phyloP scores from a whole-genome alignment of 2,329 filamentous ascomycete species.

The Hypoxylon sp. region DNA sequence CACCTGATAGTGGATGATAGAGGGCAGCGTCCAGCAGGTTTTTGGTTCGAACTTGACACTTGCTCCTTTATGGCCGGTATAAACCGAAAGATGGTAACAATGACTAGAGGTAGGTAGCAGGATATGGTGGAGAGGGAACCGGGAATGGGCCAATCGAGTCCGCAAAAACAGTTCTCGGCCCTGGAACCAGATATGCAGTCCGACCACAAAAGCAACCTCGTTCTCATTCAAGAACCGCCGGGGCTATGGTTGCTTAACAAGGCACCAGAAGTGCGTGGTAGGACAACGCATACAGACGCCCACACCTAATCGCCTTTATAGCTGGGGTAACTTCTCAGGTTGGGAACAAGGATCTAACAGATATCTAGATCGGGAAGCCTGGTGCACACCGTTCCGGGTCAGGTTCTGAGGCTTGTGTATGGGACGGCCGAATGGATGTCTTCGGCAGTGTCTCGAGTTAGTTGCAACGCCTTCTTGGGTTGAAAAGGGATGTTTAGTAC shows the following conservation, averaged over 20 bases:
- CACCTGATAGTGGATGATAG: constrained; percentile 30
- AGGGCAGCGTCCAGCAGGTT: constrained; percentile 22
- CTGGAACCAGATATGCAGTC: constrained; percentile 49
- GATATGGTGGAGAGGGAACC: constrained; percentile 49
- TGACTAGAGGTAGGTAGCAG: constrained; percentile 43
- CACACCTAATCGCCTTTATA: constrained; percentile 46
- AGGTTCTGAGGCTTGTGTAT: constrained; percentile 30
- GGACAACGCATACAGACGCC: constrained; percentile 46
- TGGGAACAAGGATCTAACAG: constrained; percentile 42
- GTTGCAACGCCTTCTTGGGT: constrained; percentile 30
- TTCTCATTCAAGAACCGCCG: constrained; percentile 48
- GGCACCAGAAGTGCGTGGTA: constrained; percentile 46
- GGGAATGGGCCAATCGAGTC: constrained; percentile 51
- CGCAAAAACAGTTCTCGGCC: constrained; percentile 42
- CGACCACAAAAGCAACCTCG: constrained; percentile 46
- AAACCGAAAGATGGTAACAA: constrained; percentile 47
- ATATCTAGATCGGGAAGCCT: constrained; percentile 46
- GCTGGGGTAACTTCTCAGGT: constrained; percentile 43
- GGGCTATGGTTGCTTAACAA: constrained; percentile 47
- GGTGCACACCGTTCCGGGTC: constrained; percentile 42
- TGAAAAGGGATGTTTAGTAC: constrained; percentile 22
- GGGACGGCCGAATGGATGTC: constrained; percentile 31
- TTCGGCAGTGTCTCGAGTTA: constrained; percentile 36
- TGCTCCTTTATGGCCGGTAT: constrained; percentile 36
- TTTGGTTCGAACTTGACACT: constrained; percentile 35